Evolutionary conservation across 768 basidiomycete genomes (phyloP), one percentile per base, ranked within the genome.

Genomic region (Hypholoma fasciculare): DNA sequence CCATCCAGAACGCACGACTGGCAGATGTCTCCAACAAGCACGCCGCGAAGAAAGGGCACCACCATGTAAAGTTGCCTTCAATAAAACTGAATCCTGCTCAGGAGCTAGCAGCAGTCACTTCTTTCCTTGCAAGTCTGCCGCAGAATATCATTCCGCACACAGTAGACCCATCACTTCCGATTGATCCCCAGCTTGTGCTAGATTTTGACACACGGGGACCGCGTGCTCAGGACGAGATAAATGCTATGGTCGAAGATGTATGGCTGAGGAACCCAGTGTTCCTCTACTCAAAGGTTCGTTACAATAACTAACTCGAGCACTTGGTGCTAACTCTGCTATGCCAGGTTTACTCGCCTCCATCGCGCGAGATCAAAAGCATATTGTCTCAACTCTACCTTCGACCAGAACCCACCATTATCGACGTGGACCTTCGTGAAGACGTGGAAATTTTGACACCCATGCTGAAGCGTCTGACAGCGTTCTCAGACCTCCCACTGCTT

Each of bases 131-230:
- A 0, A 86, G 87, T 51, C 78, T 91, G 19, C 83, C 89, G 0
- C 84, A 89, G 70, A 93, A 93, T 71, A 78, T 87, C 56, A 84
- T 94, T 56, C 90, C 92, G 1, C 68, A 74, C 0, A 75, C 76
- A 6, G 80, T 92, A 46, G 83, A 93, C 65, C 88, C 92, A 0
- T 63, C 77, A 11, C 61, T 63, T 11, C 83, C 90, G 7, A 84
- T 93, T 57, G 91, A 94, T 69, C 90, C 92, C 3, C 83, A 91
- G 64, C 82, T 93, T 56, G 82, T 94, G 4, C 80, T 94, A 42
- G 92, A 90, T 65, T 94, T 94, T 68, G 90, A 94, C 67, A 88
- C 89, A 0, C 82, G 85, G n/a, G 76, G 82, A 43, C 73, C 82
- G 2, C 78, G 80, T 13, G 89, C 90, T 0, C 63, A 67, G 17